A percentile compares a stretch with the other conserved stretches of the same genome.
Conservation (phyloP, 2,329 filamentous ascomycete species). For the Pseudocercospora eumusae region DNA sequence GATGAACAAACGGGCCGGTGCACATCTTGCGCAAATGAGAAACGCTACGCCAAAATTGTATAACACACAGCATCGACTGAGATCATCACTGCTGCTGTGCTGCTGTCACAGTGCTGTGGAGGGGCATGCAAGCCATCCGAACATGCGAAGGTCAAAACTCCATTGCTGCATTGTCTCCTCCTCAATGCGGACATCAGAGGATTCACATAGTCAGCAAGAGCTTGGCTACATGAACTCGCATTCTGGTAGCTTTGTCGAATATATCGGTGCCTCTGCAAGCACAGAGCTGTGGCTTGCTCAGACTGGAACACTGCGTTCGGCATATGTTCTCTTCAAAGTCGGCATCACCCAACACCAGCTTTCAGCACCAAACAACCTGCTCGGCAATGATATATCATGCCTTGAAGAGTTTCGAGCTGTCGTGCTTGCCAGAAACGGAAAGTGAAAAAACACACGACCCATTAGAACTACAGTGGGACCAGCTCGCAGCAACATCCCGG, state of each 20-base stretch:
- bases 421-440: neutral
- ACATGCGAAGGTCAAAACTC: neutral
- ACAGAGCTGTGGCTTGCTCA: slow-evolving; percentile 1
- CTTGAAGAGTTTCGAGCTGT: neutral
- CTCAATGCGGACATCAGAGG: neutral
- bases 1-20: neutral
- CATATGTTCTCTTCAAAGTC: neutral
- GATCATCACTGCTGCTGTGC: no score
- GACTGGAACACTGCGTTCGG: slow-evolving; percentile 1
- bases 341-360: neutral
- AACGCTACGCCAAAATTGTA: neutral
- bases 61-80: neutral
- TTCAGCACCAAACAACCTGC: neutral
- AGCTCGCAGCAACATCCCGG: neutral
- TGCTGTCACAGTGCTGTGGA: neutral
- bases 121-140: neutral
- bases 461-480: neutral
- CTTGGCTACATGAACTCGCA: neutral
- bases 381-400: neutral
- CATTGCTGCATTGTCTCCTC: neutral
- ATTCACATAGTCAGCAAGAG: neutral
- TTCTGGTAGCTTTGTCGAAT: slow-evolving; percentile 1
- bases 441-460: neutral
- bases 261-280: neutral
- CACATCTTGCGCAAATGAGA: neutral